Conservation (phyloP, 768 basidiomycete genomes). For the Candolleomyces efflorescens region DNA sequence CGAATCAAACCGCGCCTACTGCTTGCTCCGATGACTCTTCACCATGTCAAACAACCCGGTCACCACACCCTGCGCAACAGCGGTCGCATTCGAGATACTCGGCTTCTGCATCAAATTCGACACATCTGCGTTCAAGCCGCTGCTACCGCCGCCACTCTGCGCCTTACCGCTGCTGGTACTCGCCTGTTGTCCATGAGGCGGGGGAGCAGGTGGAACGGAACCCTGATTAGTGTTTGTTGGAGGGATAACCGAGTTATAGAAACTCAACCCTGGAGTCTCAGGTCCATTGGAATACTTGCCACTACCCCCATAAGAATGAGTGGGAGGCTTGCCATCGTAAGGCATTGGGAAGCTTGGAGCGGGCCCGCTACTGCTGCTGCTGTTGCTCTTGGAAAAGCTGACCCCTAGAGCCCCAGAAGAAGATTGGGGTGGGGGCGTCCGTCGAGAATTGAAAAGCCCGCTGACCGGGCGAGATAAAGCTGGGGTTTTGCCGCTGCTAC, state of each 20-base stretch:
- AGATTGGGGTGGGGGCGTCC: constrained; percentile 10
- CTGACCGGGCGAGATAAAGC: not conserved
- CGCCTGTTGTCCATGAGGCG: not conserved
- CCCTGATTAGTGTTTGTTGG: not conserved
- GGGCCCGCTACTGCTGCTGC: not conserved
- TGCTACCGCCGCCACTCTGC: no score
- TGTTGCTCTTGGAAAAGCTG: constrained; percentile 36
- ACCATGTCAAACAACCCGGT: constrained; percentile 12
- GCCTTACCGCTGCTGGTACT: no score
- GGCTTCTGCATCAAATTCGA: not conserved
- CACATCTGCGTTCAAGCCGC: no score
- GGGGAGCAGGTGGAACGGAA: not conserved
- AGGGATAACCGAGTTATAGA: not conserved
- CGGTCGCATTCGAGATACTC: not conserved
- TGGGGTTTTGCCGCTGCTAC: no score
- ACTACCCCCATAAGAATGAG: not conserved
- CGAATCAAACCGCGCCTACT: no score
- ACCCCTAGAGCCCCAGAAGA: constrained; percentile 33
- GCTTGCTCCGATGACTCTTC: constrained; percentile 10
- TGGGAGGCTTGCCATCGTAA: not conserved
- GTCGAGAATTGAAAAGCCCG: not conserved
- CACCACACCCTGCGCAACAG: constrained; percentile 5
- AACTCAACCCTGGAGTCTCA: constrained; percentile 5
- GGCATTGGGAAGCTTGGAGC: constrained; percentile 5
- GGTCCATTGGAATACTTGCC: not conserved